Percentiles rank a stretch among this genome's conserved stretches.
Evolutionary conservation across 192 early-diverging fungal genomes (phyloP).

Genomic region (Coemansia sp.): DNA sequence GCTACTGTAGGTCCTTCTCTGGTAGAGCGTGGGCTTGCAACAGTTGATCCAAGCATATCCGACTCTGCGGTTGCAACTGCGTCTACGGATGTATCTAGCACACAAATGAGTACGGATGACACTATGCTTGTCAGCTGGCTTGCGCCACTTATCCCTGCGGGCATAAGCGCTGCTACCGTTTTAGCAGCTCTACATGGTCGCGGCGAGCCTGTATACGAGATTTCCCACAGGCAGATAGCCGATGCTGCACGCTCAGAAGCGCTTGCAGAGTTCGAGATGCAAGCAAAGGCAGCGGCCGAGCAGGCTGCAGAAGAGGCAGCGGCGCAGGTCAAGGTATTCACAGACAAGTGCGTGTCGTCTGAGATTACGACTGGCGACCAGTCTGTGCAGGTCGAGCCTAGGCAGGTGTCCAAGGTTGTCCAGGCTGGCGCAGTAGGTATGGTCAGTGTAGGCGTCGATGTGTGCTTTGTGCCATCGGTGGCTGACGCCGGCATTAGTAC

Average conservation of each 20-base stretch:
- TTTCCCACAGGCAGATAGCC: constrained; percentile 20
- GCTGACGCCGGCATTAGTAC: constrained; percentile 16
- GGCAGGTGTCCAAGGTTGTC: constrained; percentile 8
- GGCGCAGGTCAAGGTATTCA: constrained; percentile 18
- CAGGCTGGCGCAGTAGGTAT: constrained; percentile 17
- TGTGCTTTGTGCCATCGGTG: constrained; percentile 11
- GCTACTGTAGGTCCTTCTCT: constrained; percentile 16
- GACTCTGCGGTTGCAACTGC: constrained; percentile 9
- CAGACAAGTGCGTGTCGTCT: constrained; percentile 24
- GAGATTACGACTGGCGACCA: constrained; percentile 19
- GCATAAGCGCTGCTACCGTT: constrained; percentile 19
- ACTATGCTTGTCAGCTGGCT: constrained; percentile 32
- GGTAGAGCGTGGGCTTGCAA: constrained; percentile 23
- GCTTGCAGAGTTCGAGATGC: constrained; percentile 21
- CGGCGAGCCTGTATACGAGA: constrained; percentile 40
- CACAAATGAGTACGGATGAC: constrained; percentile 22
- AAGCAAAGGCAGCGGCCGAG: constrained; percentile 23
- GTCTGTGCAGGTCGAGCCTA: constrained; percentile 31
- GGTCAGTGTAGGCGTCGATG: constrained; percentile 24
- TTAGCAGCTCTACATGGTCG: constrained; percentile 31
- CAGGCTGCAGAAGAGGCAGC: constrained; percentile 13
- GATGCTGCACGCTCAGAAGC: constrained; percentile 29
- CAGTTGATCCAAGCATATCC: constrained; percentile 4
- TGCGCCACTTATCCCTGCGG: constrained; percentile 35
- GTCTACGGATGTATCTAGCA: constrained; percentile 9